phyloP scores from a whole-genome alignment of 75 land plant species.

The Picea sitchensis region DNA sequence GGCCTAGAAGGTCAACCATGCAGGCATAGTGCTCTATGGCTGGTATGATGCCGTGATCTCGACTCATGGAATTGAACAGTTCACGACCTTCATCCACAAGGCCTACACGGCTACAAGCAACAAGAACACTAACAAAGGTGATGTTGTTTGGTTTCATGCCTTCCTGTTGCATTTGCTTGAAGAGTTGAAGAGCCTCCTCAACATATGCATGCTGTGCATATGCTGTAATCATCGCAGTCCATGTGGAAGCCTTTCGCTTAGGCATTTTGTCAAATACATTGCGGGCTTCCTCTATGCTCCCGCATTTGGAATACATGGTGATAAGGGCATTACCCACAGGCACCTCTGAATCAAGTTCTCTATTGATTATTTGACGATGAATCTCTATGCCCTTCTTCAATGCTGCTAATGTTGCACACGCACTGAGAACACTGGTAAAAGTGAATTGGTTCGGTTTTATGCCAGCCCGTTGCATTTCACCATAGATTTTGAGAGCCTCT shows the following conservation, averaged over 20 bases:
- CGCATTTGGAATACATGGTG: conserved; percentile 17
- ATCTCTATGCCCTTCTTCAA: conserved; percentile 32
- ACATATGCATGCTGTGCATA: neutral
- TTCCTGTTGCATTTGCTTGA: neutral
- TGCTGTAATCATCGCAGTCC: conserved; percentile 29
- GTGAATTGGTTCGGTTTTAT: conserved; percentile 35
- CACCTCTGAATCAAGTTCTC: neutral
- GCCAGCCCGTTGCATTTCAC: conserved; percentile 35
- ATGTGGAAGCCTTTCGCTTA: conserved; percentile 17
- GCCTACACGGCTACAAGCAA: conserved; percentile 26
- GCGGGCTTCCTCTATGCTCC: conserved; percentile 12
- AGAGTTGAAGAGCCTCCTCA: conserved; percentile 13
- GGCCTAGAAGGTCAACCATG: conserved; percentile 20
- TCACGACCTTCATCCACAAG: conserved; percentile 13
- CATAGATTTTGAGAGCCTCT: conserved; percentile 22
- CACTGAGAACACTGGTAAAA: conserved; percentile 28
- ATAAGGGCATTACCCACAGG: conserved; percentile 3
- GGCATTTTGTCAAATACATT: conserved; percentile 15
- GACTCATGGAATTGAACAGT: conserved; percentile 16
- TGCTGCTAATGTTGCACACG: conserved; percentile 27
- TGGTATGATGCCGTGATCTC: conserved; percentile 13
- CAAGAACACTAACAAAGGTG: conserved; percentile 11
- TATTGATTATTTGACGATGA: neutral
- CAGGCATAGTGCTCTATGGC: conserved; percentile 18
- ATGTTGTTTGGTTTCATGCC: conserved; percentile 12